Conservation (phyloP, 495 filamentous ascomycete genomes). For the Staphylotrichum longicolle region DNA sequence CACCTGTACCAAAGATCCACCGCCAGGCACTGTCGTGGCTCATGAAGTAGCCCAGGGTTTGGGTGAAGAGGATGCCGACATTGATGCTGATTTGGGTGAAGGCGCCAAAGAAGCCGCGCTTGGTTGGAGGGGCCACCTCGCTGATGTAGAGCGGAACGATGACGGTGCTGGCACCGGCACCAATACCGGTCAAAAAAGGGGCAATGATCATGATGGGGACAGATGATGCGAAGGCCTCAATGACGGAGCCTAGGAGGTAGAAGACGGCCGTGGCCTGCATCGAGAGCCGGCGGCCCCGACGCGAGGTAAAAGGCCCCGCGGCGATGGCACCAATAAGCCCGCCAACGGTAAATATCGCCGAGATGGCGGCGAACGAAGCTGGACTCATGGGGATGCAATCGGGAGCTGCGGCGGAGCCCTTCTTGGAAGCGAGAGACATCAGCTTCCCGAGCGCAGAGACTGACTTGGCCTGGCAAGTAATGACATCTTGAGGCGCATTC, state of each 20-base stretch:
- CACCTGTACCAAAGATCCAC: slow-evolving; percentile 73
- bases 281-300: slow-evolving; percentile 66
- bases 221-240: slow-evolving; percentile 68
- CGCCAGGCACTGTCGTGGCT: slow-evolving; percentile 77
- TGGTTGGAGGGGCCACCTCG: slow-evolving; percentile 75
- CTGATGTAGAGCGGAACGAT: slow-evolving; percentile 96
- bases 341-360: slow-evolving; percentile 88
- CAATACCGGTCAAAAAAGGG: slow-evolving; percentile 75
- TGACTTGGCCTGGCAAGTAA: slow-evolving; percentile 71
- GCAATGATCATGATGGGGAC: slow-evolving; percentile 68
- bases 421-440: slow-evolving; percentile 29
- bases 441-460: slow-evolving; percentile 43
- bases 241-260: slow-evolving; percentile 70
- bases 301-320: slow-evolving; percentile 69
- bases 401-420: slow-evolving; percentile 46
- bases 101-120: slow-evolving; percentile 82
- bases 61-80: slow-evolving; percentile 82
- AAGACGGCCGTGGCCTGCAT: slow-evolving; percentile 72
- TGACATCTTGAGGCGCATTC: slow-evolving; percentile 87
- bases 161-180: slow-evolving; percentile 81
- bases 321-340: slow-evolving; percentile 79
- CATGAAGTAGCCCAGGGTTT: slow-evolving; percentile 81
- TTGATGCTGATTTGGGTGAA: slow-evolving; percentile 95
- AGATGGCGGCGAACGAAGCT: slow-evolving; percentile 73
- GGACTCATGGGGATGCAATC: slow-evolving; percentile 83